Evolutionary conservation across 139 green algal genomes (phyloP).

Genomic region (Chlorella sp.): DNA sequence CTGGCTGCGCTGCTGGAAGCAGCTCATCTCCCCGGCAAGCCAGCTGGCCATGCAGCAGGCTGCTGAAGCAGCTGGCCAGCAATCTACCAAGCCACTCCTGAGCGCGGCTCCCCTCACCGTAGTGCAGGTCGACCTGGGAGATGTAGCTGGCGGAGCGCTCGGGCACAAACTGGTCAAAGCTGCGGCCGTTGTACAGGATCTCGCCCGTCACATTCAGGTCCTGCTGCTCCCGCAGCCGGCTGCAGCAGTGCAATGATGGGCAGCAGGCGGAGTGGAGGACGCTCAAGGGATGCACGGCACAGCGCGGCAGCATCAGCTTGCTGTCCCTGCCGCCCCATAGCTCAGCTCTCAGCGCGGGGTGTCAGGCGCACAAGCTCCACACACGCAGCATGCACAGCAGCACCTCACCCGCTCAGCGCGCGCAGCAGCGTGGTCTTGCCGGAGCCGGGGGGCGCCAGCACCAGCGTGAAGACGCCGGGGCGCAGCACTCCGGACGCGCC

Average conservation of each 20-base stretch:
- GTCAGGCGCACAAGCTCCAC: neutral
- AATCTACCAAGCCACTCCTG: no score
- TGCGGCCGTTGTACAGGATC: slow-evolving; percentile 37
- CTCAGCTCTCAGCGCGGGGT: neutral
- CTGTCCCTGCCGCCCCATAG: no score
- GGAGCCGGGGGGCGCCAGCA: slow-evolving; percentile 72
- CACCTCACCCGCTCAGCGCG: slow-evolving; percentile 54
- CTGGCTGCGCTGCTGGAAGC: no score
- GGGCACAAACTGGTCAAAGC: slow-evolving; percentile 61
- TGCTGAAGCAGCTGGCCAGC: no score
- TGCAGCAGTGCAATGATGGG: no score
- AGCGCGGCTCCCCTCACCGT: neutral
- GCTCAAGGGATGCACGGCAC: no score
- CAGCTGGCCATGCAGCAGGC: no score
- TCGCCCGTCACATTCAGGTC: slow-evolving; percentile 5
- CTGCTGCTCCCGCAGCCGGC: neutral
- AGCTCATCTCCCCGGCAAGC: no score
- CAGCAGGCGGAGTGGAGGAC: no score
- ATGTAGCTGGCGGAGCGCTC: slow-evolving; percentile 66
- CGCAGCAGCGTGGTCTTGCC: slow-evolving; percentile 78
- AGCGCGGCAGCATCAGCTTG: no score
- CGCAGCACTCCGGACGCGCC: slow-evolving; percentile 43
- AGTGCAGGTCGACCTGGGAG: slow-evolving; percentile 62
- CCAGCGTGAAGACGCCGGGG: slow-evolving; percentile 57
- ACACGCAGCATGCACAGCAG: neutral